Evolutionary conservation across 257 asterid genomes (phyloP).

Genomic region (Scutellaria galericulata): DNA sequence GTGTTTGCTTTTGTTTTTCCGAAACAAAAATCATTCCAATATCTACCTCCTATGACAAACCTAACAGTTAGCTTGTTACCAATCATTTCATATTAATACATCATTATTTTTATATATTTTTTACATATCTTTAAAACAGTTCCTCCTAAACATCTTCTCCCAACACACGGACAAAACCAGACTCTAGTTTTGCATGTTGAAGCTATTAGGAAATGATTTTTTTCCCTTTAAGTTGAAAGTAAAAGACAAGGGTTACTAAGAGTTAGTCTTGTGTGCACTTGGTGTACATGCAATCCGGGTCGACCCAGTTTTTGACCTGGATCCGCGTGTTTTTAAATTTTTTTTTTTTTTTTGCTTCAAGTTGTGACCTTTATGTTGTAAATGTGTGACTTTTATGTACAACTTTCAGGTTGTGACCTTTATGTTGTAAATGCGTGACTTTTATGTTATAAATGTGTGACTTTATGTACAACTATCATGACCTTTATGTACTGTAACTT

Average conservation of each 20-base stretch:
- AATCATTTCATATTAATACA: background rate
- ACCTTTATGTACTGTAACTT: no score
- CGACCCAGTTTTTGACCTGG: no score
- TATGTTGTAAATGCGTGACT: no score
- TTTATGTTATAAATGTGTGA: no score
- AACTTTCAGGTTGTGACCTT: no score
- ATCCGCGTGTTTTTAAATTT: no score
- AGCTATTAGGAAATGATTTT: background rate
- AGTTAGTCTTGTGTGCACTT: no score
- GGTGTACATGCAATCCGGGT: no score
- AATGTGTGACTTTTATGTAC: no score
- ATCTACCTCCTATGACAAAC: background rate
- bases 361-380: no score
- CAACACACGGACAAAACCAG: background rate
- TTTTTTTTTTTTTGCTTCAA: no score
- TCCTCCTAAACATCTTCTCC: background rate
- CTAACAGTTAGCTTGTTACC: background rate
- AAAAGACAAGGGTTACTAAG: conserved; percentile 12
- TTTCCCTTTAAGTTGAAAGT: conserved; percentile 7
- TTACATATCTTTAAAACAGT: background rate
- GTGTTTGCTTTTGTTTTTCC: background rate
- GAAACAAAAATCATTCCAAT: background rate
- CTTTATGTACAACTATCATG: no score
- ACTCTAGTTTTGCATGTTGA: background rate
- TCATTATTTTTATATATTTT: background rate